Evolutionary conservation across 176 grass and related monocot species (phyloP).

Genomic region (Cocos nucifera): DNA sequence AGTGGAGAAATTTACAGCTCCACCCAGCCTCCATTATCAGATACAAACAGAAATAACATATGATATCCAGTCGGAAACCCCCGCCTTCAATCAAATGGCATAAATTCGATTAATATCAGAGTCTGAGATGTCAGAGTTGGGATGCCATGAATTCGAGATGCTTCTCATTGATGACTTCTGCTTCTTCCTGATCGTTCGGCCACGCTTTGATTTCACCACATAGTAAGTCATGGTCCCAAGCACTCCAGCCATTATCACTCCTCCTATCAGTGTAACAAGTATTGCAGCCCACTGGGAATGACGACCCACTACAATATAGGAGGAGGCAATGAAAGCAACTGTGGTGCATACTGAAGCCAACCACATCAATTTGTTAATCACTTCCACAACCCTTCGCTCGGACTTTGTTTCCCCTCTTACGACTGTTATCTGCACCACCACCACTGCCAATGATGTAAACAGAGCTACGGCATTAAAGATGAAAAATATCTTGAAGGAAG

Average conservation of each 20-base stretch:
- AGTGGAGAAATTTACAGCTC: too few species aligned
- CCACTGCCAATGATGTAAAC: conserved; percentile 13
- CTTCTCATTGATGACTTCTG: conserved; percentile 1
- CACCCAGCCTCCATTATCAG: too few species aligned
- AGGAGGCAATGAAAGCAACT: conserved; percentile 8
- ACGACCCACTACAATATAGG: conserved; percentile 8
- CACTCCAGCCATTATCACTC: conserved; percentile 11
- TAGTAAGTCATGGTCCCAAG: conserved; percentile 17
- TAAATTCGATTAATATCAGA: conserved; percentile 6
- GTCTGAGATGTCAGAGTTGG: conserved; percentile 6
- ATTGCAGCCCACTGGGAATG: conserved; percentile 2
- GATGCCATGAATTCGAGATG: conserved; percentile 1
- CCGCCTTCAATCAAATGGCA: conserved; percentile 3
- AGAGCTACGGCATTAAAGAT: conserved; percentile 13
- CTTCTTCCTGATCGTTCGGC: not conserved
- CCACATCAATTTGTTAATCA: conserved; percentile 20
- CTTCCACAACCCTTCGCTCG: conserved; percentile 3
- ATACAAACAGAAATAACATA: too few species aligned
- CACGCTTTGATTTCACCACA: conserved; percentile 2
- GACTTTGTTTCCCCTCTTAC: conserved; percentile 14
- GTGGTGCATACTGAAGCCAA: conserved; percentile 11
- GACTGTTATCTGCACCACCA: conserved; percentile 15
- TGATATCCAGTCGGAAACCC: not conserved
- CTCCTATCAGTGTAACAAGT: conserved; percentile 11
- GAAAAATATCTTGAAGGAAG: conserved; percentile 11